Evolutionary conservation across 2,329 filamentous ascomycete genomes (phyloP).

Genomic region (Alternaria gaisen): DNA sequence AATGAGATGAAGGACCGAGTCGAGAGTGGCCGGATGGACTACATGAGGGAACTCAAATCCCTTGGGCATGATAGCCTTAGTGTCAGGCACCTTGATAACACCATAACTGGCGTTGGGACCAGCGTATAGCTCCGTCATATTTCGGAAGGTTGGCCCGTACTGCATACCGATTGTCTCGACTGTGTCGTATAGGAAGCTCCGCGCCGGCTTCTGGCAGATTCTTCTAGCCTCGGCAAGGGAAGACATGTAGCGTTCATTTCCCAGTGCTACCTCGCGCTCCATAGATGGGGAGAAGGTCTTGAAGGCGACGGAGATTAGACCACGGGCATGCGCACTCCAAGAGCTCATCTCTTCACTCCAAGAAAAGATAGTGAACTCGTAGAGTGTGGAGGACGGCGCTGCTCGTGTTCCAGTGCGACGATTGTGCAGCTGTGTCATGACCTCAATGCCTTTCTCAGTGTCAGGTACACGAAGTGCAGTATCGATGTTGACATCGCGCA

Average conservation of each 20-base stretch:
- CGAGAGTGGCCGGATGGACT: conserved; percentile 15
- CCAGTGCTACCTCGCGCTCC: conserved; percentile 6
- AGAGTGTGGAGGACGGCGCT: conserved; percentile 13
- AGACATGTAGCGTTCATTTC: conserved; percentile 4
- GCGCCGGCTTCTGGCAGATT: conserved; percentile 8
- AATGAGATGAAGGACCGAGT: conserved; percentile 11
- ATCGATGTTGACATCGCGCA: conserved; percentile 13
- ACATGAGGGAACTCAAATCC: conserved; percentile 8
- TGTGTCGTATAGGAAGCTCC: conserved; percentile 16
- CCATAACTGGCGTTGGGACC: conserved; percentile 2
- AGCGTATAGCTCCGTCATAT: conserved; percentile 25
- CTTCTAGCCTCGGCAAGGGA: not conserved
- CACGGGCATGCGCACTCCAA: conserved; percentile 13
- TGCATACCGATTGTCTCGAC: conserved; percentile 14
- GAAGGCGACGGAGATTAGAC: conserved; percentile 7
- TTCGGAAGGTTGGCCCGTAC: conserved; percentile 19
- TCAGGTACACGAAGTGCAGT: conserved; percentile 12
- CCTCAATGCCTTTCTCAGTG: conserved; percentile 15
- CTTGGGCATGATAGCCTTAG: conserved; percentile 9
- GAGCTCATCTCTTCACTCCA: conserved; percentile 12
- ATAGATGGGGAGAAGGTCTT: conserved; percentile 8
- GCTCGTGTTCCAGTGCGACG: conserved; percentile 13
- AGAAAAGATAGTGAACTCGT: conserved; percentile 13
- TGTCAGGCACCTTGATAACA: conserved; percentile 11
- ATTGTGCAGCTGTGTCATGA: conserved; percentile 16